These are phyloP conservation scores for Diplodia sapinea DNA, from an alignment of 2,329 filamentous ascomycete species.

Conservation along the genomic window DNA sequence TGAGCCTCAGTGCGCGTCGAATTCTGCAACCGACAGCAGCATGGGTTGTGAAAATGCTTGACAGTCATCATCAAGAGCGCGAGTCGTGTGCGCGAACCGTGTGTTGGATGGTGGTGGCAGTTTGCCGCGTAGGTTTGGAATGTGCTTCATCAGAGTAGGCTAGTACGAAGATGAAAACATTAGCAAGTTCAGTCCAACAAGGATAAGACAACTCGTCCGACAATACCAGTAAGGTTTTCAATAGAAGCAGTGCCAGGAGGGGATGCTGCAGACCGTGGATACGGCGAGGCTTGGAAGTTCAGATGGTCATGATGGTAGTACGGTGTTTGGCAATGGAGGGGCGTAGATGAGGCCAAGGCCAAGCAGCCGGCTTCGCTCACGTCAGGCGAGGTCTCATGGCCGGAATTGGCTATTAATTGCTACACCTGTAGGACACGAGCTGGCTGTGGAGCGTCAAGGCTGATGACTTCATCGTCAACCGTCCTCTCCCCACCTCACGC, in stretches of 20 bases:
- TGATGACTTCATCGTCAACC: neutral
- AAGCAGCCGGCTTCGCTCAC: neutral
- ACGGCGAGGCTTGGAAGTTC: neutral
- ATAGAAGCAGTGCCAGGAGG: neutral
- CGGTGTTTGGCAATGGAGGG: neutral
- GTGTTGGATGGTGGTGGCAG: no score
- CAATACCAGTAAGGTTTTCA: neutral
- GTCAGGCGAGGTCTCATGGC: neutral
- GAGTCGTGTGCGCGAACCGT: no score
- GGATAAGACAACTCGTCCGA: no score
- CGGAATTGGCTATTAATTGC: neutral
- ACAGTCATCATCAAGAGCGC: no score
- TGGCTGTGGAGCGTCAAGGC: constrained; percentile 9
- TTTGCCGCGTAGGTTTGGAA: no score
- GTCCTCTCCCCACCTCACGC: neutral
- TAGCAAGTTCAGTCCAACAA: no score
- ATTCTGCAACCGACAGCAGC: no score
- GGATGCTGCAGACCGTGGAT: neutral
- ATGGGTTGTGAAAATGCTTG: no score
- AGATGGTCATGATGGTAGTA: neutral
- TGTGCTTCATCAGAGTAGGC: no score
- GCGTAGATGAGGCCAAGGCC: neutral
- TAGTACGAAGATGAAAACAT: no score
- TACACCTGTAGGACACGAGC: neutral
- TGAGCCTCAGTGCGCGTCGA: no score